Percentiles rank a stretch among this genome's conserved stretches.
Evolutionary conservation across 495 filamentous ascomycete genomes (phyloP).

Genomic region (Trichoderma gamsii): DNA sequence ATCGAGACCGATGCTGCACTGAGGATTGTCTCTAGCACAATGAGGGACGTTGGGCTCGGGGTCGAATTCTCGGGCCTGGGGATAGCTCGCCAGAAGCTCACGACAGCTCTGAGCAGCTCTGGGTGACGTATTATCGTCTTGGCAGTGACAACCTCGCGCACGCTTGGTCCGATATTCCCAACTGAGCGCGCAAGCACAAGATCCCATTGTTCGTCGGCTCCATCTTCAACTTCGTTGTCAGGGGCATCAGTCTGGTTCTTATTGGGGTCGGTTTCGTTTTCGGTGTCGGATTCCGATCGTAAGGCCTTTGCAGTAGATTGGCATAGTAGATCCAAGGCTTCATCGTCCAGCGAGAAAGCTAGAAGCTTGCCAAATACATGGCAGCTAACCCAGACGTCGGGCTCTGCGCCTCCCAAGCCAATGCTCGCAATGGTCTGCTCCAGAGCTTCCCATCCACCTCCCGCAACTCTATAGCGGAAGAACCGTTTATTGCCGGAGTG

Average conservation of each 20-base stretch:
- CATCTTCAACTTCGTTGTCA: slow-evolving; percentile 15
- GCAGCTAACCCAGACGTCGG: slow-evolving; percentile 57
- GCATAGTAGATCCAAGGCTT: slow-evolving; percentile 51
- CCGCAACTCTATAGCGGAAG: slow-evolving; percentile 65
- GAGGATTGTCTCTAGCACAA: slow-evolving; percentile 51
- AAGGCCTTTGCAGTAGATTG: slow-evolving; percentile 27
- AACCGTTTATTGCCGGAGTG: slow-evolving; percentile 85
- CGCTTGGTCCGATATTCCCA: slow-evolving; percentile 32
- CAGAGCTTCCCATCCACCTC: slow-evolving; percentile 72
- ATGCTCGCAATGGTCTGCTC: slow-evolving; percentile 59
- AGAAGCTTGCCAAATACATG: slow-evolving; percentile 82
- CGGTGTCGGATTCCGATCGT: neutral
- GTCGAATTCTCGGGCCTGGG: slow-evolving; percentile 37
- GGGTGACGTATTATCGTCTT: slow-evolving; percentile 54
- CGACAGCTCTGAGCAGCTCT: slow-evolving; percentile 57
- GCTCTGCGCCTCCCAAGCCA: slow-evolving; percentile 52
- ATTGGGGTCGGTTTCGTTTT: neutral
- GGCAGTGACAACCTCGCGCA: slow-evolving; percentile 45
- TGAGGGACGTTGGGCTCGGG: slow-evolving; percentile 48
- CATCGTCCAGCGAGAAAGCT: slow-evolving; percentile 74
- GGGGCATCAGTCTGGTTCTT: neutral
- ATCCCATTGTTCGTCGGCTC: slow-evolving; percentile 18
- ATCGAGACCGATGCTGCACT: slow-evolving; percentile 54
- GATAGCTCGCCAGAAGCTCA: slow-evolving; percentile 60
- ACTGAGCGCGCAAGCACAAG: slow-evolving; percentile 23